A percentile compares a stretch with the other conserved stretches of the same genome.
Conservation (phyloP, 805 yeast genomes). For the Candida insectalens region DNA sequence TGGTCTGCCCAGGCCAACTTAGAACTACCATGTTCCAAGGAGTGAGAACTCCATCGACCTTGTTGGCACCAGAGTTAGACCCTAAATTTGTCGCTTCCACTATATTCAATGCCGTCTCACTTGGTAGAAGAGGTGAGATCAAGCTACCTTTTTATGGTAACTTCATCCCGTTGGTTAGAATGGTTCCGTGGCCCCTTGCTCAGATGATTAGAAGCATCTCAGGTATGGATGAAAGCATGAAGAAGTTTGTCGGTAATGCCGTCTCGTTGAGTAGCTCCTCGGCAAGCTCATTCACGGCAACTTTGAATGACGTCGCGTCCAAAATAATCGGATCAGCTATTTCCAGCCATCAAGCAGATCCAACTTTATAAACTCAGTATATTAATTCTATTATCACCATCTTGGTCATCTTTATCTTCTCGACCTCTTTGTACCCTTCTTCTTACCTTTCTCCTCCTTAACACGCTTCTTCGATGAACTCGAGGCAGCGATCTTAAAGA, state of each 20-base stretch:
- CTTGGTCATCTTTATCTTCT: neutral
- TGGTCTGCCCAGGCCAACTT: slow-evolving; percentile 85
- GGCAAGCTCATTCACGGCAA: neutral
- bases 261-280: neutral
- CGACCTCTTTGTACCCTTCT: slow-evolving; percentile 4
- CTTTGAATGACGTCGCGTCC: slow-evolving; percentile 1
- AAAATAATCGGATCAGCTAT: no score
- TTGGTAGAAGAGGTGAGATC: slow-evolving; percentile 61
- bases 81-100: slow-evolving; percentile 54
- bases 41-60: slow-evolving; percentile 61
- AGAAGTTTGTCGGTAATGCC: slow-evolving; percentile 18
- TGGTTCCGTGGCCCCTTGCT: slow-evolving; percentile 62
- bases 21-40: slow-evolving; percentile 65
- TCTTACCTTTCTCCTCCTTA: slow-evolving; percentile 19
- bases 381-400: no score
- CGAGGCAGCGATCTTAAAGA: slow-evolving; percentile 52
- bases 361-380: no score
- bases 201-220: slow-evolving; percentile 45
- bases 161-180: slow-evolving; percentile 60
- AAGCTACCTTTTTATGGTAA: slow-evolving; percentile 71
- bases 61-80: slow-evolving; percentile 77
- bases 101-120: slow-evolving; percentile 44
- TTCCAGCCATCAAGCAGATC: no score
- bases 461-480: slow-evolving; percentile 36
- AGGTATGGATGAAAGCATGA: slow-evolving; percentile 53